phyloP scores from a whole-genome alignment of 2,329 filamentous ascomycete genomes.

The Bimuria novae-zelandiae region DNA sequence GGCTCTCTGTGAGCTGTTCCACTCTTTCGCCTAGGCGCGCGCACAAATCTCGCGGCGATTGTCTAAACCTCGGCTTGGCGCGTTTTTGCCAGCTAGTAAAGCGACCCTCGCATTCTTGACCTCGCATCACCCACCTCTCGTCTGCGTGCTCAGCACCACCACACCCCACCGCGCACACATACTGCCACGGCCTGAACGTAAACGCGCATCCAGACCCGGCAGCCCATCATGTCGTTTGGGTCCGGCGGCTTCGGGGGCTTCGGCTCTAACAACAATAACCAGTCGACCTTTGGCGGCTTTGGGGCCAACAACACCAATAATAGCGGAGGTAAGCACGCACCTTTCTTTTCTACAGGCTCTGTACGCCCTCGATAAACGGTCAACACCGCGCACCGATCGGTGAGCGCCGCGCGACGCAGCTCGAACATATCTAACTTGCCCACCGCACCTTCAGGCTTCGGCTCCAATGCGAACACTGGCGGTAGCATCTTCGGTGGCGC shows the following conservation, averaged over 20 bases:
- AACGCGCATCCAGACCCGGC: slow-evolving; percentile 32
- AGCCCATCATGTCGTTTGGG: slow-evolving; percentile 56
- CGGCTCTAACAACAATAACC: slow-evolving; percentile 46
- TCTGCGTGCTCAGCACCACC: slow-evolving; percentile 18
- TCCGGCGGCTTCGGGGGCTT: slow-evolving; percentile 53
- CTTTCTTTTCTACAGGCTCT: slow-evolving; percentile 19
- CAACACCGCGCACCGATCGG: slow-evolving; percentile 34
- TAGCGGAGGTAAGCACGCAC: slow-evolving; percentile 56
- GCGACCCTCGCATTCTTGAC: slow-evolving; percentile 15
- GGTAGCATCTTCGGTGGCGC: slow-evolving; percentile 41
- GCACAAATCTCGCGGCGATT: slow-evolving; percentile 25
- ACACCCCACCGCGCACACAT: slow-evolving; percentile 26
- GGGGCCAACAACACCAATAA: slow-evolving; percentile 45
- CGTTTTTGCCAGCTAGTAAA: slow-evolving; percentile 30
- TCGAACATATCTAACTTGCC: slow-evolving; percentile 46
- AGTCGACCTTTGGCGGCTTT: slow-evolving; percentile 48
- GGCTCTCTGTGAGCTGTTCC: slow-evolving; percentile 29
- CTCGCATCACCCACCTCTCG: slow-evolving; percentile 20
- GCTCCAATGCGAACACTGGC: slow-evolving; percentile 40
- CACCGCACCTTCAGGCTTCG: slow-evolving; percentile 47
- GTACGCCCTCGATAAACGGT: slow-evolving; percentile 29
- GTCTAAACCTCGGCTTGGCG: slow-evolving; percentile 35
- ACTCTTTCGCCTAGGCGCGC: slow-evolving; percentile 21
- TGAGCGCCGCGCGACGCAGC: slow-evolving; percentile 32
- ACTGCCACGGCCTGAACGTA: slow-evolving; percentile 15